Base-by-base conservation (phyloP, 305 asterid genomes). In the Rubia tinctorum region DNA sequence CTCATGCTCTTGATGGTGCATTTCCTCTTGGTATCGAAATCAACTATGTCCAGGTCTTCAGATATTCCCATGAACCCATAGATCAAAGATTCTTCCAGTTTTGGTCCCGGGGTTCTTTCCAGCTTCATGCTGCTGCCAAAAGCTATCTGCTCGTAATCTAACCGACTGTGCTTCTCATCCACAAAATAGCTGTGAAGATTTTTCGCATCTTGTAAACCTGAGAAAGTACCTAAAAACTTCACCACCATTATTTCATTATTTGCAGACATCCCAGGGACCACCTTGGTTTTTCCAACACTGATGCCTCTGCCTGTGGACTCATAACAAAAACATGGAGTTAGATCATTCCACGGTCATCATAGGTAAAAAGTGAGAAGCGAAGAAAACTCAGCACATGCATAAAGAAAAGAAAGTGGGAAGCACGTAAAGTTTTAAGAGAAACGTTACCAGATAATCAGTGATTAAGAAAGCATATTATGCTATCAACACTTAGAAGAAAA, bases 11-110 rank as follows among this genome's bases (percentile, higher is more conserved):
- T 80, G 22, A 82, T 53, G 7, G 69, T 62, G 69, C 86, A 75
- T 71, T 47, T 82, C 14, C 79, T 80, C 61, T 75, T 80, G 58
- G 84, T 82, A 27, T 77, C 84, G 5, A 25, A 68, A 73, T 80
- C 82, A 62, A 82, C 84, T 75, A 72, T 69, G 70, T 77, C 86
- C 82, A 80, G 73, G 76, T 82, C 84, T 71, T 75, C 86, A 6
- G 84, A 83, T 66, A 80, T 75, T 49, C 77, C 86, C 79, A 80
- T 75, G 79, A 77, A 82, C 0, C 86, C 86, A 64, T 74, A 82
- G 51, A 82, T 53, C 64, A 71, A 37, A 47, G 65, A 14, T 71
- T 80, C 82, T 61, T 72, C 82, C 56, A 42, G 70, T 68, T 75
- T 66, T 23, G 34, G 75, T 45, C 6, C 72, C 49, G 42, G 60